Evolutionary conservation across 164 flowering plant genomes (phyloP).

Genomic region (Sedum album): DNA sequence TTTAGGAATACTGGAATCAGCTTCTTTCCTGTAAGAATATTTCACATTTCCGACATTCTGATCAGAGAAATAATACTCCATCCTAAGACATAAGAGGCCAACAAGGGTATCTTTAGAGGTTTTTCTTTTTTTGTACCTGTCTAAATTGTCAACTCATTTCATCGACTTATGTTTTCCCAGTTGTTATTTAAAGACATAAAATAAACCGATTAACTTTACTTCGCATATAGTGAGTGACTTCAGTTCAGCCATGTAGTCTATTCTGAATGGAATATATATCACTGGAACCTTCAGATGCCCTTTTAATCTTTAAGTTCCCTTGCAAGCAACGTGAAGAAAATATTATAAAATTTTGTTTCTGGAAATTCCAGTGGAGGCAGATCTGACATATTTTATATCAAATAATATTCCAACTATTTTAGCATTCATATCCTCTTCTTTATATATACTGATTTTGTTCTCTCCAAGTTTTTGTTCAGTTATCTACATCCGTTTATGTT

Average conservation of each 20-base stretch:
- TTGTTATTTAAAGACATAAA: not conserved
- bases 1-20: not conserved
- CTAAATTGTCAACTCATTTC: constrained; percentile 1
- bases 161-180: not conserved
- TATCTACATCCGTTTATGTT: not conserved
- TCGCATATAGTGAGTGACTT: not conserved
- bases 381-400: not conserved
- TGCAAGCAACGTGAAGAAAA: constrained; percentile 1
- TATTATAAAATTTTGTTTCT: not conserved
- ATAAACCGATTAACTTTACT: not conserved
- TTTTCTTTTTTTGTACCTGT: not conserved
- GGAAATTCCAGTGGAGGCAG: not conserved
- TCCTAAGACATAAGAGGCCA: constrained; percentile 8
- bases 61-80: not conserved
- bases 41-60: constrained; percentile 4
- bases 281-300: not conserved
- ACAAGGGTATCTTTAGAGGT: not conserved
- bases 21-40: not conserved
- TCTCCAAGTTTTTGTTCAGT: not conserved
- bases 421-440: constrained; percentile 1
- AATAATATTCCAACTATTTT: not conserved
- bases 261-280: not conserved
- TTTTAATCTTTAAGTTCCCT: not conserved
- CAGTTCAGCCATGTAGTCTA: constrained; percentile 1
- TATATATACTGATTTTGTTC: not conserved